Conservation (phyloP, 768 basidiomycete genomes). For the Epithele typhae region DNA sequence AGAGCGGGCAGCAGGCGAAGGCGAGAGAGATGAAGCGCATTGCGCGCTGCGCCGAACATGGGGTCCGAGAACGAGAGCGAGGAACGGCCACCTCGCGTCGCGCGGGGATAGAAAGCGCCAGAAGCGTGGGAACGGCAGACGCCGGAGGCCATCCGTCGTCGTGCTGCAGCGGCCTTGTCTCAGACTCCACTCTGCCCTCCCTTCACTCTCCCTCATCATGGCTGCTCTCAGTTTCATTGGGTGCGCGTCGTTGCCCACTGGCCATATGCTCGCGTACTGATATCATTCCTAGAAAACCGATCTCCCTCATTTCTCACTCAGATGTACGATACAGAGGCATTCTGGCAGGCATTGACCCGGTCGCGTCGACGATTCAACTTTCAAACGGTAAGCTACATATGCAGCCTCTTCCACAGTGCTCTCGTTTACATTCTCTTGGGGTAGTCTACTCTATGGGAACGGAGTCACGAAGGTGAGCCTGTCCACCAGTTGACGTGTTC, state of each 20-base stretch:
- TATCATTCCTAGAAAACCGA: slow-evolving; percentile 59
- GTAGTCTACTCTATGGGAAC: slow-evolving; percentile 88
- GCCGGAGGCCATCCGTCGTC: slow-evolving; percentile 11
- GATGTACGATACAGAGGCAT: slow-evolving; percentile 90
- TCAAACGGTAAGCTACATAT: slow-evolving; percentile 60
- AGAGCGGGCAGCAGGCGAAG: slow-evolving; percentile 6
- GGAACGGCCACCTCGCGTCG: background rate
- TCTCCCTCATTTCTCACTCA: slow-evolving; percentile 86
- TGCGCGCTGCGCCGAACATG: slow-evolving; percentile 16
- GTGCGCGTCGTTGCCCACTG: slow-evolving; percentile 33
- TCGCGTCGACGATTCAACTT: slow-evolving; percentile 81
- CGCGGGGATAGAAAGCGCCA: background rate
- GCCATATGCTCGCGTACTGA: slow-evolving; percentile 10
- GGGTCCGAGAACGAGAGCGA: slow-evolving; percentile 10
- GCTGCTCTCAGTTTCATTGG: slow-evolving; percentile 70
- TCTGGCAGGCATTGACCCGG: slow-evolving; percentile 81
- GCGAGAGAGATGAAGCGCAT: slow-evolving; percentile 9
- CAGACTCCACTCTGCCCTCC: slow-evolving; percentile 3
- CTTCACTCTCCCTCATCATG: slow-evolving; percentile 36
- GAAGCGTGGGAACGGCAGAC: slow-evolving; percentile 12
- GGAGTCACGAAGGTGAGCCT: slow-evolving; percentile 69
- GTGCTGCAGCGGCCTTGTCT: slow-evolving; percentile 6
- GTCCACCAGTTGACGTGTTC: background rate
- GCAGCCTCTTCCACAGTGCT: background rate
- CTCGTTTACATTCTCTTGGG: background rate